Evolutionary conservation across 495 filamentous ascomycete genomes (phyloP).

Genomic region (Neurospora sp.): DNA sequence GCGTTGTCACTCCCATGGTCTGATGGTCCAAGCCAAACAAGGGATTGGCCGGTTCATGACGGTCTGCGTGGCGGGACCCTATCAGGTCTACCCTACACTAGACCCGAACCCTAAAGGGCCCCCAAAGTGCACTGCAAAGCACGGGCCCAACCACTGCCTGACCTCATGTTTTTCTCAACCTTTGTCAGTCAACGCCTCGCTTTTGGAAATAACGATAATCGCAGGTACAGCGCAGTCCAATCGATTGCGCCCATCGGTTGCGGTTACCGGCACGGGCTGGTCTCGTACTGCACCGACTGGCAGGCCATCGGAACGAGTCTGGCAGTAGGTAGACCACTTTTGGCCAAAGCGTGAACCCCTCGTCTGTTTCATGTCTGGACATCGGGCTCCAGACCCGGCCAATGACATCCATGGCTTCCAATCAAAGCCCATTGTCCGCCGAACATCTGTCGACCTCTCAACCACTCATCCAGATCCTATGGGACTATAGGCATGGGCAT

Average conservation of each 20-base stretch:
- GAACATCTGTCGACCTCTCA: constrained; percentile 12
- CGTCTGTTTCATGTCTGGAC: constrained; percentile 32
- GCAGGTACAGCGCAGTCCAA: neutral
- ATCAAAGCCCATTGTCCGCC: neutral
- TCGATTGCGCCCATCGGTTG: neutral
- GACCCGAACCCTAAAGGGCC: neutral
- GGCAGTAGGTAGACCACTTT: constrained; percentile 11
- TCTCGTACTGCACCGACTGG: neutral
- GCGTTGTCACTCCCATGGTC: neutral
- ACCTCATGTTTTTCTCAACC: neutral
- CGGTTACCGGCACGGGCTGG: neutral
- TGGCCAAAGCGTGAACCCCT: constrained; percentile 17
- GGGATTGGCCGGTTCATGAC: neutral
- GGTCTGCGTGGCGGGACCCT: neutral
- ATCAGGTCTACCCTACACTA: neutral
- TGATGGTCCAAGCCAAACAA: neutral
- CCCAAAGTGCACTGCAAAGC: neutral
- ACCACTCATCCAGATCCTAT: constrained; percentile 19
- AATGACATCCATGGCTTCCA: constrained; percentile 16
- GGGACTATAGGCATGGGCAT: constrained; percentile 13
- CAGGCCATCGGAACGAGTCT: neutral
- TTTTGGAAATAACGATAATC: neutral
- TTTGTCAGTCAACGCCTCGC: neutral
- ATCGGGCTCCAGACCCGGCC: constrained; percentile 16
- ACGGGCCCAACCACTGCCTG: neutral